A percentile compares a stretch with the other conserved stretches of the same genome.
Conservation (phyloP, 2,329 filamentous ascomycete genomes). For the Colletotrichum lini region DNA sequence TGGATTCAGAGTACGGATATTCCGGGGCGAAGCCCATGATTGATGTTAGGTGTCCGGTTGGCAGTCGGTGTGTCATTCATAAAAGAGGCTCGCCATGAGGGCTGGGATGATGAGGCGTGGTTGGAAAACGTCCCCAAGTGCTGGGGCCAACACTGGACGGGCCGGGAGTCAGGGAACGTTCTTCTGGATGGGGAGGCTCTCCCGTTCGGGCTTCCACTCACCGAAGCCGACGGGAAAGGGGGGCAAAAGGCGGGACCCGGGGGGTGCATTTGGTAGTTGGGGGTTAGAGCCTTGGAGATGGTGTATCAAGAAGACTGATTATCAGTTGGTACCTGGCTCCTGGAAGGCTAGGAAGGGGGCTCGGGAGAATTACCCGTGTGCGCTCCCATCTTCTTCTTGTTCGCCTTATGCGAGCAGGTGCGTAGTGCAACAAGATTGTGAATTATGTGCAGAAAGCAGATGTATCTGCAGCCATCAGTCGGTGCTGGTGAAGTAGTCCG, state of each 20-base stretch:
- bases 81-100: constrained; percentile 9
- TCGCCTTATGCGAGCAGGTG: constrained; percentile 9
- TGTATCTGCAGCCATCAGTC: background rate
- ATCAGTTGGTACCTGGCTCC: constrained; percentile 7
- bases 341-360: constrained; percentile 15
- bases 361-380: constrained; percentile 27
- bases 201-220: constrained; percentile 25
- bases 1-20: too few relatives aligned
- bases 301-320: background rate
- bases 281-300: background rate
- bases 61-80: constrained; percentile 15
- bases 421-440: background rate
- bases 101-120: constrained; percentile 17
- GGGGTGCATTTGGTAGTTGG: background rate
- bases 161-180: constrained; percentile 1
- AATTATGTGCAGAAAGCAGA: background rate
- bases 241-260: background rate
- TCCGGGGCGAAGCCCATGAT: background rate
- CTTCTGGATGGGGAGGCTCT: constrained; percentile 9
- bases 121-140: constrained; percentile 14
- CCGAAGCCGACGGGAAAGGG: constrained; percentile 5
- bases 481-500: constrained; percentile 13
- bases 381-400: background rate
- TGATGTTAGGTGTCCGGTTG: constrained; percentile 22
- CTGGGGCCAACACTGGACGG: constrained; percentile 13